A percentile compares a stretch with the other conserved stretches of the same genome.
Evolutionary conservation across 2,329 filamentous ascomycete genomes (phyloP).

Genomic region (Xylaria polymorpha): DNA sequence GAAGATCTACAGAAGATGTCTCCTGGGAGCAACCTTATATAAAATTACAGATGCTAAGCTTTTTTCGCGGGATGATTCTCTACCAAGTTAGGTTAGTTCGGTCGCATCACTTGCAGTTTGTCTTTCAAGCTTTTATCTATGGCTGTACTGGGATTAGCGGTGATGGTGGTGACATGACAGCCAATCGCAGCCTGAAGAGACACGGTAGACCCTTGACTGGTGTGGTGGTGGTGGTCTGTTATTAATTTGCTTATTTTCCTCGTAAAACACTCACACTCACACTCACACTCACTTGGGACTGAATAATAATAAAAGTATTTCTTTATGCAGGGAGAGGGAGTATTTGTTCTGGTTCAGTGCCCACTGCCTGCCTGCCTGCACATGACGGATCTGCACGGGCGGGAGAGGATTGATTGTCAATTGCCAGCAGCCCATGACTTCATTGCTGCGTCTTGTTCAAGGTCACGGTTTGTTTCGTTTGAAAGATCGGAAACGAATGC

Average conservation of each 20-base stretch:
- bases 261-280: background rate
- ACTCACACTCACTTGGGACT: background rate
- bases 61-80: background rate
- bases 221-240: background rate
- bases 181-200: background rate
- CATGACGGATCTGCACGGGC: background rate
- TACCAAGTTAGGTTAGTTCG: background rate
- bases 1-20: constrained; percentile 8
- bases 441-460: background rate
- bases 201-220: background rate
- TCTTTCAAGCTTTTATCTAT: background rate
- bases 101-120: constrained; percentile 1
- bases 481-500: constrained; percentile 1
- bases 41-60: constrained; percentile 17
- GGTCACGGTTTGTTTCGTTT: constrained; percentile 2
- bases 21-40: constrained; percentile 6
- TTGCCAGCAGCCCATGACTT: background rate
- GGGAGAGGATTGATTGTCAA: background rate
- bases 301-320: constrained; percentile 5
- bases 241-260: background rate
- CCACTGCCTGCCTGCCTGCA: background rate
- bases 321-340: background rate
- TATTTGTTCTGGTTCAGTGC: background rate
- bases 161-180: background rate
- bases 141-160: background rate